phyloP scores from a whole-genome alignment of 2,329 filamentous ascomycete species.

The Catunica adiposa region DNA sequence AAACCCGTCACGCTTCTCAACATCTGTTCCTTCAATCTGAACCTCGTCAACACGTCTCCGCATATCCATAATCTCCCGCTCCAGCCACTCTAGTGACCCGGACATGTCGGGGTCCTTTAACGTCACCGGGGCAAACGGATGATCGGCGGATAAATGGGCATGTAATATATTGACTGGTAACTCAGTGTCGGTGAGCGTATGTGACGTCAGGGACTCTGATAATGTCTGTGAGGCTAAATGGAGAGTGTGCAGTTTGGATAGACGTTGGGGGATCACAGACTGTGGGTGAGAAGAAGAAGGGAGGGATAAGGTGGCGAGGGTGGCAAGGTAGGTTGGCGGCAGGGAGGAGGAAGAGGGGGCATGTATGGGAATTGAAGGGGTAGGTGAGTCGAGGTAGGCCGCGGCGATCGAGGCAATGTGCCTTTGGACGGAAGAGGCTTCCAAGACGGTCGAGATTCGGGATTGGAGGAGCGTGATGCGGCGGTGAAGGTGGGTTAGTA shows the following conservation, averaged over 20 bases:
- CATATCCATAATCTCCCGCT: conserved; percentile 28
- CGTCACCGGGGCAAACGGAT: conserved; percentile 29
- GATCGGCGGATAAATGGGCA: conserved; percentile 38
- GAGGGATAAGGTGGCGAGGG: background rate
- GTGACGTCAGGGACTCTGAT: conserved; percentile 29
- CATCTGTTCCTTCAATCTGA: conserved; percentile 23
- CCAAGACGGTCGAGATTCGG: conserved; percentile 19
- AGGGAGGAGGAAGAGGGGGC: background rate
- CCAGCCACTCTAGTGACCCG: conserved; percentile 30
- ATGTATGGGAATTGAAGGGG: background rate
- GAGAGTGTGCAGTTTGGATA: background rate
- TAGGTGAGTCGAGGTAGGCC: background rate
- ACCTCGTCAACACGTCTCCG: conserved; percentile 24
- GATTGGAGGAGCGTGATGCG: conserved; percentile 27
- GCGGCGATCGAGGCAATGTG: no score
- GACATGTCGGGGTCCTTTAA: conserved; percentile 38
- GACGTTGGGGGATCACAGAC: background rate
- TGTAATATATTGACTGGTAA: conserved; percentile 32
- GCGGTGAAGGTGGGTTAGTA: background rate
- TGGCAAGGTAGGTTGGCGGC: background rate
- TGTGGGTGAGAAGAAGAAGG: background rate
- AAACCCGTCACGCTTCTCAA: conserved; percentile 32
- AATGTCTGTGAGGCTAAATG: conserved; percentile 28
- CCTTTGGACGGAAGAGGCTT: background rate
- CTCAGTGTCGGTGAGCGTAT: conserved; percentile 31